Percentiles rank a stretch among this genome's conserved stretches.
phyloP scores from a whole-genome alignment of 108 stramenopile species.

The Halocafeteria seosinensis region DNA sequence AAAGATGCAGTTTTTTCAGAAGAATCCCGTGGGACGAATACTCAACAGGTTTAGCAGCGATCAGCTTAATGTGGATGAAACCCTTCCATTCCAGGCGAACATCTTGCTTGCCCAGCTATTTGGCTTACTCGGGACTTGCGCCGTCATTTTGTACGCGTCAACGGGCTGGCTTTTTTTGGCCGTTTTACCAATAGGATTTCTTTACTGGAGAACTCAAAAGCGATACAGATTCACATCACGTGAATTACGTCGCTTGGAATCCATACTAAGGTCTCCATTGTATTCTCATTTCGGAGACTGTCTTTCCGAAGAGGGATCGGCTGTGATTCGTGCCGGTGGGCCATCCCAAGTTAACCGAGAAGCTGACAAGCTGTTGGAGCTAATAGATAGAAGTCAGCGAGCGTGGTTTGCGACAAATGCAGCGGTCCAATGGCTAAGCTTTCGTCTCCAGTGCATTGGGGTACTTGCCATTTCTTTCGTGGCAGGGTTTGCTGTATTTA shows the following conservation, averaged over 20 bases:
- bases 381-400: conserved; percentile 59
- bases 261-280: conserved; percentile 56
- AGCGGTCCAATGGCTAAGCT: conserved; percentile 78
- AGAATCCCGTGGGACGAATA: conserved; percentile 38
- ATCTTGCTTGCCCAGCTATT: conserved; percentile 52
- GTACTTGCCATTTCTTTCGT: conserved; percentile 48
- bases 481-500: conserved; percentile 45
- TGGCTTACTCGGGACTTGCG: conserved; percentile 41
- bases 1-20: conserved; percentile 35
- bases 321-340: conserved; percentile 67
- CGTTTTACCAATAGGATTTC: conserved; percentile 33
- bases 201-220: background rate
- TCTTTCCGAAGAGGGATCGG: conserved; percentile 58
- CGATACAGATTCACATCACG: conserved; percentile 36
- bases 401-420: conserved; percentile 57
- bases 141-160: conserved; percentile 44
- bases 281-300: conserved; percentile 72
- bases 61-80: conserved; percentile 72
- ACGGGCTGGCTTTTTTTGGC: conserved; percentile 16
- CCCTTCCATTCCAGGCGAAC: conserved; percentile 48
- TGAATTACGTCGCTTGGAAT: conserved; percentile 73
- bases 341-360: conserved; percentile 43
- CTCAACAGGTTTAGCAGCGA: conserved; percentile 63
- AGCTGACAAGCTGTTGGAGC: conserved; percentile 41
- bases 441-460: conserved; percentile 64